These are phyloP conservation scores for Colletotrichum musicola DNA, from an alignment of 2,329 filamentous ascomycete genomes.

Conservation along the genomic window DNA sequence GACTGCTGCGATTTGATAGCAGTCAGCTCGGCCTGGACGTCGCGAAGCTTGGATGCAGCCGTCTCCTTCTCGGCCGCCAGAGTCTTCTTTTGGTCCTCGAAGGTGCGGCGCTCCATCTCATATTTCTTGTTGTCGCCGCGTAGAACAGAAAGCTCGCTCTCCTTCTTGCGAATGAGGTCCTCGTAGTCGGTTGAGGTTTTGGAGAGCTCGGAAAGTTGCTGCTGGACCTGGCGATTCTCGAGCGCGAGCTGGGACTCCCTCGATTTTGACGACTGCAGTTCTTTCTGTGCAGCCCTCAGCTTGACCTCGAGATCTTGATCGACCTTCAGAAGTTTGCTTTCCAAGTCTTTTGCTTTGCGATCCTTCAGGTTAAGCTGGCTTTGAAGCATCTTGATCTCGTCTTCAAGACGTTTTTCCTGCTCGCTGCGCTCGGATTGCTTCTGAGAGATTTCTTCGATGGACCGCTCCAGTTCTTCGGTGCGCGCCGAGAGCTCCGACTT, in stretches of 20 bases:
- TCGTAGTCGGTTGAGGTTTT: constrained; percentile 95
- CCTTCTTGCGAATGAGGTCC: constrained; percentile 91
- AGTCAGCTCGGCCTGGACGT: constrained; percentile 89
- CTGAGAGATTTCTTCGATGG: constrained; percentile 77
- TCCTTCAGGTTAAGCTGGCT: constrained; percentile 92
- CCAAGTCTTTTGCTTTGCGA: constrained; percentile 88
- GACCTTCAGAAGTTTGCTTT: constrained; percentile 83
- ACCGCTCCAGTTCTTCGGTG: constrained; percentile 76
- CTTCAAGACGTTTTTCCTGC: constrained; percentile 80
- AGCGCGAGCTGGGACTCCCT: constrained; percentile 81
- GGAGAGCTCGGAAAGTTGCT: constrained; percentile 88
- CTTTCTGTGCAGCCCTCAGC: constrained; percentile 81
- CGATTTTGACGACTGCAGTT: constrained; percentile 79
- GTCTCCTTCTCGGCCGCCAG: constrained; percentile 83
- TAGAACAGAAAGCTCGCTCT: constrained; percentile 89
- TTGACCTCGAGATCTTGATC: constrained; percentile 94
- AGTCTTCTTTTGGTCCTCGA: constrained; percentile 82
- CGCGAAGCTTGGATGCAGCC: constrained; percentile 79
- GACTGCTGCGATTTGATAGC: constrained; percentile 86
- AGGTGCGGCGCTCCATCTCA: constrained; percentile 81
- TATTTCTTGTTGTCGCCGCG: constrained; percentile 87
- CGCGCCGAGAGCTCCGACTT: constrained; percentile 80
- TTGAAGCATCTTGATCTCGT: constrained; percentile 90
- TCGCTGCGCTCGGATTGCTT: constrained; percentile 80
- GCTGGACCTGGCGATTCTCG: constrained; percentile 85